Base-by-base conservation (phyloP, 225 moss, liverwort and hornwort species). In the Polytrichum formosum region DNA sequence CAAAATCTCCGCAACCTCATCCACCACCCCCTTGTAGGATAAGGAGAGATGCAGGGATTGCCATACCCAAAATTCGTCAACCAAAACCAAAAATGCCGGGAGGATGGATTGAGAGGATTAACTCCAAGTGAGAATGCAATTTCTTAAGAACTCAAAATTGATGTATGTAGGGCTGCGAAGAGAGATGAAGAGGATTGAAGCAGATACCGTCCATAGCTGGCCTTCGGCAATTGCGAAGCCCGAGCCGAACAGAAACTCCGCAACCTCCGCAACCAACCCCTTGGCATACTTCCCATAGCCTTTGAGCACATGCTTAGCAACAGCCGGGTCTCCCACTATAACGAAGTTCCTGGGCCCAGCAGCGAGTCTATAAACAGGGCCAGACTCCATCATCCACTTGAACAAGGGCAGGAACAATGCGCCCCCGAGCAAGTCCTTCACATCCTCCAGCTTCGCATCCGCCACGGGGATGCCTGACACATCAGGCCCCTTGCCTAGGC, bases 271-370 rank as follows among this genome's bases (percentile, higher is more conserved):
- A 10, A 90, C 82, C 46, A 90, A 69, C 6, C 90, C 90, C 65
- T 90, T 90, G 21, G 84, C 79, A 55, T 90, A 90, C 7, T 78
- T 76, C 56, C 98, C 98, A 53, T 98, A 94, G 4, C 84, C 84
- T 80, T 83, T 88, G 55, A 98, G 74, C 5, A 98, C 98, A 72
- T 98, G 98, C 75, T 94, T 98, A 22, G 98, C 94, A 53, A 91
- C 92, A 0, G 83, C 88, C 5, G 98, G 98, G 68, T 98, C 98
- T 56, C 98, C 94, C 1, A 98, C 77, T 35, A 98, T 90, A 18
- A 98, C 98, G 27, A 98, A 98, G 73, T 98, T 94, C 46, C 94
- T 73, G 1, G 98, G 98, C 8, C 98, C 98, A 0, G 98, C 98
- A 21, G 94, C 94, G 23, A 98, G 77, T 22, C 98, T 78, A 59